These are phyloP conservation scores for Fimicolochytrium jonesii DNA, from an alignment of 192 early-diverging fungal species.

Conservation along the genomic window DNA sequence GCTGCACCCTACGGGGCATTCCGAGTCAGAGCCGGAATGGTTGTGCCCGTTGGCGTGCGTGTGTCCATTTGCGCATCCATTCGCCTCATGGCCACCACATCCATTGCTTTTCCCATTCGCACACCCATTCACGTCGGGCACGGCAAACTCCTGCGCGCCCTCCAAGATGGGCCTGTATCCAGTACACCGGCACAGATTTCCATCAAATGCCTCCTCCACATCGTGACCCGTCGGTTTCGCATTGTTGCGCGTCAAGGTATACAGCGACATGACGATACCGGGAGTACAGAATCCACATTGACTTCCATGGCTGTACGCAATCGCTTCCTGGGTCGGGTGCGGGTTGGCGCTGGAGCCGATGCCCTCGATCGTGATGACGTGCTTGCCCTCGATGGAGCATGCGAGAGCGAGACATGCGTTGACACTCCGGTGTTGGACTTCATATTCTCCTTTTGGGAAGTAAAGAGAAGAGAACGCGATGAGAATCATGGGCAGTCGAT, in stretches of 20 bases:
- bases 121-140: neutral
- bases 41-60: neutral
- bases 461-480: neutral
- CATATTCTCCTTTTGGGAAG: neutral
- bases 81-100: neutral
- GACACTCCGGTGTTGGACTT: constrained; percentile 30
- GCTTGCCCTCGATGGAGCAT: constrained; percentile 70
- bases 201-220: constrained; percentile 82
- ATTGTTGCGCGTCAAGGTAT: constrained; percentile 72
- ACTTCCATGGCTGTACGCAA: constrained; percentile 66
- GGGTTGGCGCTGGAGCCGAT: constrained; percentile 58
- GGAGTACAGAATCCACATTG: constrained; percentile 93
- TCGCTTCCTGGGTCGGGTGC: constrained; percentile 71
- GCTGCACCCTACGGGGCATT: constrained; percentile 14
- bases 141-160: constrained; percentile 62
- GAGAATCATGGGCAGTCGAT: neutral
- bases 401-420: constrained; percentile 75
- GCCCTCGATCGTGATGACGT: constrained; percentile 80
- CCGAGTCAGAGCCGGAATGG: neutral
- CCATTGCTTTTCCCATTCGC: neutral
- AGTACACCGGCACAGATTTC: constrained; percentile 87
- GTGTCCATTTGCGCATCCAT: neutral
- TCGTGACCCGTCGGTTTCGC: constrained; percentile 60
- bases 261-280: constrained; percentile 86
- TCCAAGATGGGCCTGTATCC: constrained; percentile 85